phyloP scores from a whole-genome alignment of 345 rosid species.

The Orychophragmus violaceus region DNA sequence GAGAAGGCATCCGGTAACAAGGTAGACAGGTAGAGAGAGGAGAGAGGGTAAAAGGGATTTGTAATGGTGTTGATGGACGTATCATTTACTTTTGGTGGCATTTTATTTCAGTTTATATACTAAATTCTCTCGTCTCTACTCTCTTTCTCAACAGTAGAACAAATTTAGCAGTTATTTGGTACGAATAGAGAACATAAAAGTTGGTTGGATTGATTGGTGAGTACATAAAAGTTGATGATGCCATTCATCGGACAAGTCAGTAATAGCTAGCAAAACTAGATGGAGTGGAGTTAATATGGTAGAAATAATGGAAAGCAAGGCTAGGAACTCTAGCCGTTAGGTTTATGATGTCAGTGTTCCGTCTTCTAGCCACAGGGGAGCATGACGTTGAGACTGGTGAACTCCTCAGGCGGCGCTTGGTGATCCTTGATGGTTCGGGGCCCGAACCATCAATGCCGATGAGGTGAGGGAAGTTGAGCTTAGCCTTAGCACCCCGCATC shows the following conservation, averaged over 20 bases:
- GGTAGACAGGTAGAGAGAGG: slow-evolving; percentile 16
- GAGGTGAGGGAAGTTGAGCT: neutral
- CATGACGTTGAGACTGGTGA: neutral
- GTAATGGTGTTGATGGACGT: neutral
- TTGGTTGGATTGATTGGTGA: neutral
- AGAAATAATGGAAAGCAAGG: neutral
- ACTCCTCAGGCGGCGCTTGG: neutral
- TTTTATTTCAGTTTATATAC: neutral
- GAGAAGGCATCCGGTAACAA: slow-evolving; percentile 65
- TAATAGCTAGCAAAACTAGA: neutral
- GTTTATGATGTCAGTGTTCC: neutral
- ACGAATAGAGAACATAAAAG: neutral
- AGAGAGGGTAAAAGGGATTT: neutral
- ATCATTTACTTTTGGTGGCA: neutral
- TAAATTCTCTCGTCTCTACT: neutral
- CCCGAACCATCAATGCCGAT: neutral
- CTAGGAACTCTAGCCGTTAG: neutral
- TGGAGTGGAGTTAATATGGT: neutral
- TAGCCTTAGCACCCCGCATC: neutral
- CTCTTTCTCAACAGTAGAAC: neutral
- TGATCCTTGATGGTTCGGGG: neutral
- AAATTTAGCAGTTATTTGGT: neutral
- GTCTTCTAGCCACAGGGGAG: neutral
- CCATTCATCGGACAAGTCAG: neutral
- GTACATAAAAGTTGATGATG: neutral